Percentiles rank a stretch among this genome's conserved stretches.
These are phyloP conservation scores for Limtongozyma cylindracea DNA, from an alignment of 805 yeast species.

Conservation along the genomic window DNA sequence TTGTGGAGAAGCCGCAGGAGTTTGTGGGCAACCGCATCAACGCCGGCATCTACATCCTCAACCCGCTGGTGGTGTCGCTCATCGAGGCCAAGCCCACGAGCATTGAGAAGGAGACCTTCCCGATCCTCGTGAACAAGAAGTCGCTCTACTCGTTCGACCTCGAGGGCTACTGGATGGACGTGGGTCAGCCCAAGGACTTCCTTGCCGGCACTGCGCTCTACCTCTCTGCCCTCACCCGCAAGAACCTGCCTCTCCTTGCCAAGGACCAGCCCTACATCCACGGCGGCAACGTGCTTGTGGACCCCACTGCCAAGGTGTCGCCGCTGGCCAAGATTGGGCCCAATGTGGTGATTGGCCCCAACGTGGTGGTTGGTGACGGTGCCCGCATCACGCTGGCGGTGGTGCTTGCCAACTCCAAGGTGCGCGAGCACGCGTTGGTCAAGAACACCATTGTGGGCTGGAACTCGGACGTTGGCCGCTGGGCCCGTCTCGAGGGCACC, in stretches of 20 bases:
- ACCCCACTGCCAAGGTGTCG: conserved; percentile 85
- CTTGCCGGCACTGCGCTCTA: conserved; percentile 86
- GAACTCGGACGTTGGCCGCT: conserved; percentile 93
- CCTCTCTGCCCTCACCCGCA: conserved; percentile 68
- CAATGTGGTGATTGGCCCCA: conserved; percentile 92
- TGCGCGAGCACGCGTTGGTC: conserved; percentile 95
- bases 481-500: conserved; percentile 97
- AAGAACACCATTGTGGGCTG: conserved; percentile 97
- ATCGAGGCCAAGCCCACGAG: conserved; percentile 98
- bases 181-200: conserved; percentile 99
- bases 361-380: conserved; percentile 90
- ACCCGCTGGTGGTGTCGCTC: conserved; percentile 91
- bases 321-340: conserved; percentile 94
- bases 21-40: conserved; percentile 99
- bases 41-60: conserved; percentile 95
- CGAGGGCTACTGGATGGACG: conserved; percentile 99
- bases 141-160: conserved; percentile 85
- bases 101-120: conserved; percentile 99
- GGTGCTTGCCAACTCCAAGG: conserved; percentile 67
- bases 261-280: conserved; percentile 48
- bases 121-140: conserved; percentile 72
- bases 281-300: conserved; percentile 85
- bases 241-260: conserved; percentile 43
- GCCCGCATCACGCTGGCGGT: conserved; percentile 95
- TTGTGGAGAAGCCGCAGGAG: conserved; percentile 98